Evolutionary conservation across 1,284 basidiomycete genomes (phyloP).

Genomic region (Ustilago nuda): DNA sequence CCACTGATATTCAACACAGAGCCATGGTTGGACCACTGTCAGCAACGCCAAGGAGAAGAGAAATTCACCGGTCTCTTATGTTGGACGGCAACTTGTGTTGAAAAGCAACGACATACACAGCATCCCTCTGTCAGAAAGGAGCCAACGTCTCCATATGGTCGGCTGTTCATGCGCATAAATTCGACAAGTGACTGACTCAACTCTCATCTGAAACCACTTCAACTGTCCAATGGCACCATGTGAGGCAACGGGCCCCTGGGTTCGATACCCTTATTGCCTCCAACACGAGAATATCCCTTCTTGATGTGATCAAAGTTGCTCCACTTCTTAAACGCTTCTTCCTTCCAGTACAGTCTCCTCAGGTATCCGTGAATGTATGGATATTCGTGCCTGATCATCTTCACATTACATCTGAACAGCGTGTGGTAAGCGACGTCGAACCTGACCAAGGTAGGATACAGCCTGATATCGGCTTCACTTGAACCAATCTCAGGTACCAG

Average conservation of each 20-base stretch:
- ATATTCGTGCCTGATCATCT: slow-evolving; percentile 52
- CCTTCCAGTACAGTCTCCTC: slow-evolving; percentile 88
- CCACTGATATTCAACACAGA: not conserved
- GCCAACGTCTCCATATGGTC: not conserved
- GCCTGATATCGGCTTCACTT: slow-evolving; percentile 87
- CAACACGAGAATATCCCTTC: slow-evolving; percentile 35
- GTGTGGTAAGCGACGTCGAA: slow-evolving; percentile 82
- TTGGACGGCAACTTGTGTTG: not conserved
- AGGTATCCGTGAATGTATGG: slow-evolving; percentile 72
- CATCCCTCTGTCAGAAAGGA: not conserved
- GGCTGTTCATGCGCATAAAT: not conserved
- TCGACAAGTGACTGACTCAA: not conserved
- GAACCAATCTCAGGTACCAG: slow-evolving; percentile 79
- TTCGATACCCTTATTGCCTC: slow-evolving; percentile 33
- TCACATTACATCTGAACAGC: slow-evolving; percentile 88
- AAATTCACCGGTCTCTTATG: not conserved
- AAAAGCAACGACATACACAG: not conserved
- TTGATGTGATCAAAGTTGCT: slow-evolving; percentile 78
- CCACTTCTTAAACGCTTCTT: slow-evolving; percentile 84
- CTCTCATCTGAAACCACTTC: not conserved
- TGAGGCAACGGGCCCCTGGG: slow-evolving; percentile 49
- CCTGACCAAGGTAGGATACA: slow-evolving; percentile 87
- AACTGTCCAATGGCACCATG: slow-evolving; percentile 36
- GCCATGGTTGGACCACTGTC: not conserved
- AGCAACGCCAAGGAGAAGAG: too few species aligned